A percentile compares a stretch with the other conserved stretches of the same genome.
Conservation (phyloP, 148 eudicot species). For the Amaranthus hypochondriacus region DNA sequence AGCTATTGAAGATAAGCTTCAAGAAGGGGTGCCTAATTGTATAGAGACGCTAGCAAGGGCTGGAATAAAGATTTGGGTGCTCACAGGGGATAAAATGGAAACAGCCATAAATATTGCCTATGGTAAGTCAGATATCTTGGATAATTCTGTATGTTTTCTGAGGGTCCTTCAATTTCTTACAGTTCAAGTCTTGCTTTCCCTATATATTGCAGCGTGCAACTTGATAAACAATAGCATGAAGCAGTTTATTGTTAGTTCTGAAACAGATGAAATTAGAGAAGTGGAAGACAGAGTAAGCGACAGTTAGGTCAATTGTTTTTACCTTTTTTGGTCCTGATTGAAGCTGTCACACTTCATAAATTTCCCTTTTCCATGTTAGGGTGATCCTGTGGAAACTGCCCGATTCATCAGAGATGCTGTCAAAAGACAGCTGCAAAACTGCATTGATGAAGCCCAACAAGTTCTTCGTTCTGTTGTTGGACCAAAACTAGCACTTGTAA, state of each 20-base stretch:
- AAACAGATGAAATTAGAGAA: too few relatives aligned
- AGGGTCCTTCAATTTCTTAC: not conserved
- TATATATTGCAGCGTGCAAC: constrained; percentile 72
- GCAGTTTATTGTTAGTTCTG: too few relatives aligned
- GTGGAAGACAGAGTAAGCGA: constrained; percentile 66
- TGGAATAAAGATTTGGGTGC: not conserved
- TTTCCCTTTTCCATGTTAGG: constrained; percentile 34
- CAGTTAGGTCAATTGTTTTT: not conserved
- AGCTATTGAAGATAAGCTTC: constrained; percentile 16
- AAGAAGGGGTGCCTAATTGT: constrained; percentile 94
- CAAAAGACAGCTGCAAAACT: constrained; percentile 58
- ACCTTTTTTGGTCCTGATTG: not conserved
- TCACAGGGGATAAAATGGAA: too few relatives aligned
- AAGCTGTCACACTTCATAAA: not conserved
- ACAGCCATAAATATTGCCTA: too few relatives aligned
- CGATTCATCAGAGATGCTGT: constrained; percentile 62
- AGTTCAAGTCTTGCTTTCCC: constrained; percentile 8
- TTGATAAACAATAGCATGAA: constrained; percentile 31
- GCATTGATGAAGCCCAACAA: constrained; percentile 66
- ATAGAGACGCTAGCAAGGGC: constrained; percentile 93
- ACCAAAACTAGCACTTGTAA: constrained; percentile 73
- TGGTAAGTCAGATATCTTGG: too few relatives aligned
- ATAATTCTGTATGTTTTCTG: not conserved
- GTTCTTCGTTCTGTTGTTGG: constrained; percentile 39
- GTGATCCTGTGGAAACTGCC: constrained; percentile 90